Conservation (phyloP, 768 basidiomycete genomes). For the Naematelia aurantialba region DNA sequence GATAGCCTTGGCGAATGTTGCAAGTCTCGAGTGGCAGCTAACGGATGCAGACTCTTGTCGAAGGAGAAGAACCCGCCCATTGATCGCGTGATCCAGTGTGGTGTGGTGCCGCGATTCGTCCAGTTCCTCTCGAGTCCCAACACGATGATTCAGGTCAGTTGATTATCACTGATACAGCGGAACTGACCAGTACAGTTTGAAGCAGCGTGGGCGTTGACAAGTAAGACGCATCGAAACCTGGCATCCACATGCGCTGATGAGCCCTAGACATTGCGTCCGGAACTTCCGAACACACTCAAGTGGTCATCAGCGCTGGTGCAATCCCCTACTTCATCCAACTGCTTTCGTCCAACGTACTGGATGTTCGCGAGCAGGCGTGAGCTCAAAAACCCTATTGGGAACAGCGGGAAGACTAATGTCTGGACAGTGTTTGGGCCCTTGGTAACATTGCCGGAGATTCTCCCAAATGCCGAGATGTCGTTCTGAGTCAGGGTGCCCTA, state of each 20-base stretch:
- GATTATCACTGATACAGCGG: neutral
- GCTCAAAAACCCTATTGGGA: conserved; percentile 9
- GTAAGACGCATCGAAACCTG: conserved; percentile 25
- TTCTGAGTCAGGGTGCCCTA: conserved; percentile 86
- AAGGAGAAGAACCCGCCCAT: conserved; percentile 99
- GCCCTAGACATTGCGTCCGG: conserved; percentile 79
- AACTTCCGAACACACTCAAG: conserved; percentile 96
- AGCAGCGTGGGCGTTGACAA: conserved; percentile 96
- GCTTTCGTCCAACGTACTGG: conserved; percentile 84
- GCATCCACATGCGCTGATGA: neutral
- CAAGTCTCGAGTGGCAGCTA: conserved; percentile 5
- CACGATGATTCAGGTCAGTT: conserved; percentile 55
- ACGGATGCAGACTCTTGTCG: conserved; percentile 63
- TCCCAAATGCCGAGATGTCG: conserved; percentile 94
- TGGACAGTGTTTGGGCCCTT: conserved; percentile 80
- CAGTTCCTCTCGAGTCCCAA: conserved; percentile 69
- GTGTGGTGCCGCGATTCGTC: conserved; percentile 94
- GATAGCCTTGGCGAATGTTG: too few species aligned
- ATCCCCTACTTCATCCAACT: conserved; percentile 97
- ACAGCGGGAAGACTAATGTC: conserved; percentile 1
- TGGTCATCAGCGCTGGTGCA: conserved; percentile 89
- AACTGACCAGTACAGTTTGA: conserved; percentile 64
- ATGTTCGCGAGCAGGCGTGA: conserved; percentile 92
- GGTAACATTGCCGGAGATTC: conserved; percentile 99
- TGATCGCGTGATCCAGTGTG: conserved; percentile 91